These are phyloP conservation scores for Ascochyta viciae-villosae DNA, from an alignment of 2,329 filamentous ascomycete species.

Conservation along the genomic window DNA sequence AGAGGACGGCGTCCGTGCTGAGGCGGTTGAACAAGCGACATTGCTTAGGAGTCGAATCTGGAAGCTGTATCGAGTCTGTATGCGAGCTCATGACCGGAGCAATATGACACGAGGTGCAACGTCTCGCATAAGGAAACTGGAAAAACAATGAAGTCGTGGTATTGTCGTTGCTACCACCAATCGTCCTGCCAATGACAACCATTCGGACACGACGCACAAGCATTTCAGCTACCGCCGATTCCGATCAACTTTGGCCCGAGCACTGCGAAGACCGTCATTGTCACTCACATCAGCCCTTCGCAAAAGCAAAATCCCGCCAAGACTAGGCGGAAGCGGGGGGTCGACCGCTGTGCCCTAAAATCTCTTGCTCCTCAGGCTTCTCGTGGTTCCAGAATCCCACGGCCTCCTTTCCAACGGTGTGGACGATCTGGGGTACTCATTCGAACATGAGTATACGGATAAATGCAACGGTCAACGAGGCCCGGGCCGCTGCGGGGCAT, in stretches of 20 bases:
- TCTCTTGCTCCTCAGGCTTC: conserved; percentile 45
- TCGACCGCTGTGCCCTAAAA: conserved; percentile 47
- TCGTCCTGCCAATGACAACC: conserved; percentile 41
- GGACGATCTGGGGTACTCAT: conserved; percentile 27
- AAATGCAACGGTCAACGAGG: conserved; percentile 48
- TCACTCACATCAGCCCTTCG: conserved; percentile 48
- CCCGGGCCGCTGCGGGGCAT: conserved; percentile 44
- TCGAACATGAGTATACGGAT: conserved; percentile 48
- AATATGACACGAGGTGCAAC: conserved; percentile 43
- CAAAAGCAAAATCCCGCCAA: conserved; percentile 48
- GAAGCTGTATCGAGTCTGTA: conserved; percentile 33
- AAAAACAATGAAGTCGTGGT: conserved; percentile 38
- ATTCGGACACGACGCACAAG: conserved; percentile 47
- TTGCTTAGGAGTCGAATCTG: conserved; percentile 37
- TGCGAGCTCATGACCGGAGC: conserved; percentile 35
- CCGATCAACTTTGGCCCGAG: conserved; percentile 47
- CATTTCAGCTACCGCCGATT: conserved; percentile 50
- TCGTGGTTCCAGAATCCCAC: conserved; percentile 38
- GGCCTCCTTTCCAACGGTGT: conserved; percentile 30
- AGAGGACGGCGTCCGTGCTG: conserved; percentile 40
- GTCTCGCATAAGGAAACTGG: conserved; percentile 36
- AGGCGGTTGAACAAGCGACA: conserved; percentile 38
- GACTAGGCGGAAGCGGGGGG: conserved; percentile 48
- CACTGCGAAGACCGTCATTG: conserved; percentile 42
- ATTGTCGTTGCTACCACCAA: conserved; percentile 36